Evolutionary conservation across 352 stramenopile species (phyloP).

Genomic region (Peronospora belbahrii): DNA sequence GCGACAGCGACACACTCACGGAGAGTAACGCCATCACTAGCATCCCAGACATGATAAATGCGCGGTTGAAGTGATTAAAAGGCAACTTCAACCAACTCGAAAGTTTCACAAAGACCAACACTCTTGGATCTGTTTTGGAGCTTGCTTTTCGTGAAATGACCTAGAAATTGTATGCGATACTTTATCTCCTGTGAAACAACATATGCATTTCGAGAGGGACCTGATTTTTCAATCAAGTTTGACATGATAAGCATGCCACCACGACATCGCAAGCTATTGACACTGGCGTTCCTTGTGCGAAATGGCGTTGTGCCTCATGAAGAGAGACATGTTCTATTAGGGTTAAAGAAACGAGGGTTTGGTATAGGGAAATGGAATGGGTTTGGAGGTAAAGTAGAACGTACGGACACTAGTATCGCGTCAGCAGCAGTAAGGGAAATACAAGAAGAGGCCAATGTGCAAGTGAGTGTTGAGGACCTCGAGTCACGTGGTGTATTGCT

Average conservation of each 20-base stretch:
- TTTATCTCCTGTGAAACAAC: not conserved
- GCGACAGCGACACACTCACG: slow-evolving; percentile 50
- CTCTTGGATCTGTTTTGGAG: slow-evolving; percentile 9
- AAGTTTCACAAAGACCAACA: slow-evolving; percentile 9
- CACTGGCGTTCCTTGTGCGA: slow-evolving; percentile 43
- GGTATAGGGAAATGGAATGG: slow-evolving; percentile 87
- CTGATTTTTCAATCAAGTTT: not conserved
- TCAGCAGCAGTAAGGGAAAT: slow-evolving; percentile 54
- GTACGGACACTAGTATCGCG: slow-evolving; percentile 48
- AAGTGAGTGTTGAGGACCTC: slow-evolving; percentile 26
- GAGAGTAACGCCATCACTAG: slow-evolving; percentile 41
- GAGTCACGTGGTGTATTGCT: slow-evolving; percentile 33
- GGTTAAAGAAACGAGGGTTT: slow-evolving; percentile 88
- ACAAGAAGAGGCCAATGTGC: slow-evolving; percentile 64
- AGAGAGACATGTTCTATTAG: slow-evolving; percentile 48
- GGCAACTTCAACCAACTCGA: slow-evolving; percentile 19
- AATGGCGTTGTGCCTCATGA: slow-evolving; percentile 6
- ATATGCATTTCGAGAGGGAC: not conserved
- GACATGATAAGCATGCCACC: slow-evolving; percentile 14
- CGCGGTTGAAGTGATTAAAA: slow-evolving; percentile 26
- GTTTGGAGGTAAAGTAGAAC: slow-evolving; percentile 87
- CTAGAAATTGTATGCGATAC: not conserved
- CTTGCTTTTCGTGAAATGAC: slow-evolving; percentile 12
- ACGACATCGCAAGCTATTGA: slow-evolving; percentile 45
- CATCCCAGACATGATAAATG: slow-evolving; percentile 33